Conservation (phyloP, 192 early-diverging fungal species). For the Entrophospora sp. region DNA sequence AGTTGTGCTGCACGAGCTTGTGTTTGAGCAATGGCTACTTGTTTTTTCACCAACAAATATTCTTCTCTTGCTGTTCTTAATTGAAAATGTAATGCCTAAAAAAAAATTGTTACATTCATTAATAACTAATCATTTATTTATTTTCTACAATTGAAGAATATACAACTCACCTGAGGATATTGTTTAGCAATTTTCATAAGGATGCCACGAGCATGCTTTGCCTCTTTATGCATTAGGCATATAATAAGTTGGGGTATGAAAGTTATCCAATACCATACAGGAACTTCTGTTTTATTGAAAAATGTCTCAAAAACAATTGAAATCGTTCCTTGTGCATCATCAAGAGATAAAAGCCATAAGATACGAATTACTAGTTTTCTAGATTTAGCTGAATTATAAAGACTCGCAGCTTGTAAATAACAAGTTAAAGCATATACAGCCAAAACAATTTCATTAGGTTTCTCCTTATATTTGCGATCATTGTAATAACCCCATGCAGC, state of each 20-base stretch:
- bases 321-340: conserved; percentile 66
- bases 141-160: not conserved
- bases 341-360: conserved; percentile 88
- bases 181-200: conserved; percentile 91
- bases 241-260: conserved; percentile 93
- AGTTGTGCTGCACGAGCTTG: conserved; percentile 4
- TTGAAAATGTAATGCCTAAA: conserved; percentile 87
- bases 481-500: conserved; percentile 94
- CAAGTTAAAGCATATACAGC: conserved; percentile 88
- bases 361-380: conserved; percentile 88
- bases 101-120: no score
- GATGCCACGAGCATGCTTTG: conserved; percentile 70
- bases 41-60: conserved; percentile 53
- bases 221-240: conserved; percentile 71
- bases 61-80: conserved; percentile 92
- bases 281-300: conserved; percentile 69
- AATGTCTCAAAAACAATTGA: conserved; percentile 76
- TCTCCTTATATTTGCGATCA: conserved; percentile 82
- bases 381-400: conserved; percentile 78
- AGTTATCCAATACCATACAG: conserved; percentile 97
- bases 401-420: conserved; percentile 89
- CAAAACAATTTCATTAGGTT: conserved; percentile 70
- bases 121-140: not conserved
- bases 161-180: conserved; percentile 65
- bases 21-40: conserved; percentile 13